Percentiles rank a stretch among this genome's conserved stretches.
Evolutionary conservation across 2,329 filamentous ascomycete genomes (phyloP).

Genomic region (Ceratocystis lukuohia): DNA sequence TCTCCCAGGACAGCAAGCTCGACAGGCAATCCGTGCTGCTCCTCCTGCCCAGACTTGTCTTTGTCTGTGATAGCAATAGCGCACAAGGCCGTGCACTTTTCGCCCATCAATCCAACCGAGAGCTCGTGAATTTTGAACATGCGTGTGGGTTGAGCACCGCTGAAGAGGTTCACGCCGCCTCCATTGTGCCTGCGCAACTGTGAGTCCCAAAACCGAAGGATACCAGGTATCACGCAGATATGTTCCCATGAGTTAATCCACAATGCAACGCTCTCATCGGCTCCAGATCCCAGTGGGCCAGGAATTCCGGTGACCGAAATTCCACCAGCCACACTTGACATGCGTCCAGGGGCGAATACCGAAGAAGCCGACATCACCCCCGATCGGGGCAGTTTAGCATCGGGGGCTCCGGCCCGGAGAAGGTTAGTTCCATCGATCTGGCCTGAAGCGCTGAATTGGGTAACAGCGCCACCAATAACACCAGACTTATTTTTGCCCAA

Average conservation of each 20-base stretch:
- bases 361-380: conserved; percentile 32
- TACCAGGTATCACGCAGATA: conserved; percentile 41
- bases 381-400: conserved; percentile 27
- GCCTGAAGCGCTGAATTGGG: conserved; percentile 44
- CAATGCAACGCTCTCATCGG: conserved; percentile 42
- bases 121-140: conserved; percentile 45
- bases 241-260: conserved; percentile 46
- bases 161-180: conserved; percentile 43
- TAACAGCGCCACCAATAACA: conserved; percentile 44
- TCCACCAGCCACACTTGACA: conserved; percentile 40
- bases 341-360: conserved; percentile 35
- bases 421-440: conserved; percentile 48
- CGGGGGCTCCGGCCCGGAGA: conserved; percentile 31
- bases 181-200: conserved; percentile 39
- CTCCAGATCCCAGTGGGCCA: conserved; percentile 29
- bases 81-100: conserved; percentile 40
- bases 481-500: conserved; percentile 39
- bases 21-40: conserved; percentile 34
- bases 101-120: conserved; percentile 40
- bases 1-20: conserved; percentile 44
- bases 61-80: conserved; percentile 30
- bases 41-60: conserved; percentile 20
- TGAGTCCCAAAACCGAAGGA: conserved; percentile 46
- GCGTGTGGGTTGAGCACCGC: conserved; percentile 39
- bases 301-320: conserved; percentile 38